A percentile compares a stretch with the other conserved stretches of the same genome.
These are phyloP conservation scores for Kwoniella mangroviensis DNA, from an alignment of 768 basidiomycete genomes.

Conservation along the genomic window DNA sequence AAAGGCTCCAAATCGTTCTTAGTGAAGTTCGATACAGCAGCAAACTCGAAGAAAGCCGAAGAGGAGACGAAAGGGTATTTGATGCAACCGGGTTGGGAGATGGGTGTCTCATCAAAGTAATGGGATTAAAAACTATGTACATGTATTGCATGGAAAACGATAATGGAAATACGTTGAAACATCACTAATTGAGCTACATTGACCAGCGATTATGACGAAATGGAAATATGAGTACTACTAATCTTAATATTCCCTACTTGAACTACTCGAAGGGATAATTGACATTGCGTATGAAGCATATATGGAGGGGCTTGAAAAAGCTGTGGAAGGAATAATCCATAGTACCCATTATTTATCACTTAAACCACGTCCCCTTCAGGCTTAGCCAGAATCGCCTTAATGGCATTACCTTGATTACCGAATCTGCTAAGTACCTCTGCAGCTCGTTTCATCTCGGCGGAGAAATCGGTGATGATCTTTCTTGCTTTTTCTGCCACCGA, in stretches of 20 bases:
- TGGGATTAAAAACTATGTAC: not conserved
- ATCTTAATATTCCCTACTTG: not conserved
- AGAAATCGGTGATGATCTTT: slow-evolving; percentile 35
- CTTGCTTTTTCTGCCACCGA: slow-evolving; percentile 25
- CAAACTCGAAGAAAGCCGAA: slow-evolving; percentile 76
- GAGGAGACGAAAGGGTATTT: slow-evolving; percentile 82
- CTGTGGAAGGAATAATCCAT: too few relatives aligned
- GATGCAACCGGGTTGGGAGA: slow-evolving; percentile 64
- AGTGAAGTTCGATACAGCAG: slow-evolving; percentile 74
- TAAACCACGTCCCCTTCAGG: not conserved
- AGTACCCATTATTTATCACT: not conserved
- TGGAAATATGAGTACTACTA: not conserved
- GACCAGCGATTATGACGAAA: too few relatives aligned
- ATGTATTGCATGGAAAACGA: too few relatives aligned
- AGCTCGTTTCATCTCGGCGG: slow-evolving; percentile 28
- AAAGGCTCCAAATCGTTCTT: slow-evolving; percentile 73
- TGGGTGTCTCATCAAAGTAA: slow-evolving; percentile 41
- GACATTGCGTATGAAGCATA: too few relatives aligned
- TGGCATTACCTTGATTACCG: slow-evolving; percentile 7
- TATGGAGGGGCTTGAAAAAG: too few relatives aligned
- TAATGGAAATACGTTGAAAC: too few relatives aligned
- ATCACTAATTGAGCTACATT: too few relatives aligned
- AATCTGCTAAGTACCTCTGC: slow-evolving; percentile 28
- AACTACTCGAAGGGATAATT: not conserved
- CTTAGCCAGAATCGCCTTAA: slow-evolving; percentile 1